Evolutionary conservation across 202 grass and related monocot species (phyloP).

Genomic region (Zizania palustris): DNA sequence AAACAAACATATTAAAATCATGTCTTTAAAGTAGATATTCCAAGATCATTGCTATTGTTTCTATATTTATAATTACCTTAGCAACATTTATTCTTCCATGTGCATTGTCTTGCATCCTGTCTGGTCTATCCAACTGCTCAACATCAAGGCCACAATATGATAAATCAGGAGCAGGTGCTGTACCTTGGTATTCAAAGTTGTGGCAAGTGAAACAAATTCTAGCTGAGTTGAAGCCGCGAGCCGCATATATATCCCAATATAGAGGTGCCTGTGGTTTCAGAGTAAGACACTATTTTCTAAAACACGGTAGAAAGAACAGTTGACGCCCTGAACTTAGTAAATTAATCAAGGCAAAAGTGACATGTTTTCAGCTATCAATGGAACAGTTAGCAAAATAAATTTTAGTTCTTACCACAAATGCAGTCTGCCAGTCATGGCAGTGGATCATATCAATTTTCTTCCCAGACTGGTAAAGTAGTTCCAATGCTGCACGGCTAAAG

Average conservation of each 20-base stretch:
- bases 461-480: conserved; percentile 72
- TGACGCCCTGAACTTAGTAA: conserved; percentile 13
- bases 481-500: conserved; percentile 86
- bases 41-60: conserved; percentile 28
- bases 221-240: conserved; percentile 79
- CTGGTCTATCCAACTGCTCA: conserved; percentile 76
- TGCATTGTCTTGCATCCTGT: conserved; percentile 86
- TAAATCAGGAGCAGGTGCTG: conserved; percentile 75
- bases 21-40: conserved; percentile 26
- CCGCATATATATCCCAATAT: conserved; percentile 97
- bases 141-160: conserved; percentile 86
- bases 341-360: conserved; percentile 27
- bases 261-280: conserved; percentile 68
- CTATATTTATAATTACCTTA: conserved; percentile 59
- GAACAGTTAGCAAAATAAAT: background rate
- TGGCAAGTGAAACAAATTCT: conserved; percentile 98
- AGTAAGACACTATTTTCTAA: background rate
- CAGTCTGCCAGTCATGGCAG: conserved; percentile 99
- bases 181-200: conserved; percentile 97
- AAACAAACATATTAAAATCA: conserved; percentile 29
- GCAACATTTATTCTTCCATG: conserved; percentile 87
- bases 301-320: background rate
- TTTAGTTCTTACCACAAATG: conserved; percentile 76
- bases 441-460: conserved; percentile 98
- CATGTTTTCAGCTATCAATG: conserved; percentile 29